Conservation (phyloP, 2,329 filamentous ascomycete species). For the Cercospora sp. region DNA sequence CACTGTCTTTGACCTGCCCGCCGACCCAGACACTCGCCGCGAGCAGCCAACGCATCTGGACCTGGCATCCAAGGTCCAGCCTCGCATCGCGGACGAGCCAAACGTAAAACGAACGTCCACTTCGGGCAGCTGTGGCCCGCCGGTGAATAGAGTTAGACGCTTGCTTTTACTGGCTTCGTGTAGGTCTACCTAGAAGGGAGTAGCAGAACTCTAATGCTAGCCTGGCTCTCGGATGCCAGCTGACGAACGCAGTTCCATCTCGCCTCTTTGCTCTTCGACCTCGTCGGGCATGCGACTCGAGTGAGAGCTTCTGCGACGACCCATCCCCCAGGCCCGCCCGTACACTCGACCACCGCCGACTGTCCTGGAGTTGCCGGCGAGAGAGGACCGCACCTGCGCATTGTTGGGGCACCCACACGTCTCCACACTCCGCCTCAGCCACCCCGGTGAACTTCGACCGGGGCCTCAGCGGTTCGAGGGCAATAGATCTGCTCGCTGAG, state of each 20-base stretch:
- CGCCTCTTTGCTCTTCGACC: slow-evolving; percentile 11
- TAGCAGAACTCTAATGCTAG: slow-evolving; percentile 30
- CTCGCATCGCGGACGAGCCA: slow-evolving; percentile 14
- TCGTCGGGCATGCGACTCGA: neutral
- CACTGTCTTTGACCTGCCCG: neutral
- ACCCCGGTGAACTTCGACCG: neutral
- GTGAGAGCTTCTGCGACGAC: slow-evolving; percentile 4
- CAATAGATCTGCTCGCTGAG: neutral
- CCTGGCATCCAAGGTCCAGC: slow-evolving; percentile 9
- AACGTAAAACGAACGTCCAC: slow-evolving; percentile 23
- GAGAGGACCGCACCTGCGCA: neutral
- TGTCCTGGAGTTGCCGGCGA: neutral
- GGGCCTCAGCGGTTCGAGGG: slow-evolving; percentile 1
- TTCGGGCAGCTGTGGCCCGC: slow-evolving; percentile 25
- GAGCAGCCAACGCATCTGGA: slow-evolving; percentile 7
- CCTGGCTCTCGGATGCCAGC: slow-evolving; percentile 26
- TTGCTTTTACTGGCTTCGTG: slow-evolving; percentile 25
- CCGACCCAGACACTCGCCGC: neutral
- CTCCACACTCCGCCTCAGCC: slow-evolving; percentile 2
- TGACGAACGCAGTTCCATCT: slow-evolving; percentile 27
- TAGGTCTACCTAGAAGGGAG: slow-evolving; percentile 19
- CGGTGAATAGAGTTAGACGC: slow-evolving; percentile 31
- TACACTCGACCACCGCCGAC: neutral
- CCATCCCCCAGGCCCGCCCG: neutral
- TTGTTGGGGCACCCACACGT: neutral